Base-by-base conservation (phyloP, 768 basidiomycete species). In the Rhodotorula graminis region DNA sequence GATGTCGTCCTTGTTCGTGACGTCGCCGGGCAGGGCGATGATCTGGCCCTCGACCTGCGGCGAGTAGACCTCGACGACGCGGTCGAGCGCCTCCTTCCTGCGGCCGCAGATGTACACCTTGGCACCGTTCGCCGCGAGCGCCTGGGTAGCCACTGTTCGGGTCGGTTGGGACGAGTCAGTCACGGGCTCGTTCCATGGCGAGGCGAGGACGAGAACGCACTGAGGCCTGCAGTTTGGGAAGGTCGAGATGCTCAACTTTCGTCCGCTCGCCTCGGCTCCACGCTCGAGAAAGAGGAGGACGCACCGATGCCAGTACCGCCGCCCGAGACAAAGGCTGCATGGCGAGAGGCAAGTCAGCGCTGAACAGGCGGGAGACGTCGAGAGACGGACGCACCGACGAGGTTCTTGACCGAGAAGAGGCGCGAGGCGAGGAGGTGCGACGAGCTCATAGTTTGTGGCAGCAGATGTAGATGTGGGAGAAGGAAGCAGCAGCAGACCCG, bases 281-380 rank as follows among this genome's bases (percentile, higher is more conserved):
- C n/a, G n/a, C n/a, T n/a, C n/a, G n/a, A n/a, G n/a, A n/a, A n/a
- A n/a, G n/a, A n/a, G n/a, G n/a, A n/a, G n/a, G 18, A 77, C 87
- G 74, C 66, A 90, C 91, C 91, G 70, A 86, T 87, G 67, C 89
- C 86, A 77, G 92, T 85, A 80, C 93, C 93, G 42, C 90, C 79
- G 82, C 97, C 95, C 63, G 96, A 91, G 68, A 85, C 84, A 58
- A 98, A 85, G 59, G 97, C 84, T 61, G 44, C 11, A 4, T 14
- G 27, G 2, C 7, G 42, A 7, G 69, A 92, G 82, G 29, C 15
- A 18, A 1, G 60, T 47, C 44, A n/a, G 40, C 58, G 37, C 8
- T 23, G 37, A 21, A 1, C n/a, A 15, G 7, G 12, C 10, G 42
- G 46, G 31, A 27, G n/a, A n/a, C n/a, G 27, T 10, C 47, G 21